phyloP scores from a whole-genome alignment of 2,329 filamentous ascomycete genomes.

The Paradendryphiella salina region DNA sequence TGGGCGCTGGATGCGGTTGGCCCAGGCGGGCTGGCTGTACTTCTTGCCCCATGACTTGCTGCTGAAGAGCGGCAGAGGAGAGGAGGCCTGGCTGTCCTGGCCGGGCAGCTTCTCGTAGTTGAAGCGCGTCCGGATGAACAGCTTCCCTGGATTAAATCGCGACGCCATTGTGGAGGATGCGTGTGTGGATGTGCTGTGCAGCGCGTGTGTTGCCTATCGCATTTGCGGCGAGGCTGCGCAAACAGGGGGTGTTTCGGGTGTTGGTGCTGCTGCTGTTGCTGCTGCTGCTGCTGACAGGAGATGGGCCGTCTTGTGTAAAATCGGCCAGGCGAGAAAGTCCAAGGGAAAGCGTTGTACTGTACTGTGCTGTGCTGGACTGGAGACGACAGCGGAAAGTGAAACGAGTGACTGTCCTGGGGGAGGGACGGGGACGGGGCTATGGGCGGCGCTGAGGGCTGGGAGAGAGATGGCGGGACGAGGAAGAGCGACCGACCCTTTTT shows the following conservation, averaged over 20 bases:
- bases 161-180: conserved; percentile 35
- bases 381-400: conserved; percentile 27
- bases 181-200: conserved; percentile 17
- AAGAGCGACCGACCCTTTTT: conserved; percentile 21
- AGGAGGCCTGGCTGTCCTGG: conserved; percentile 48
- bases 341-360: conserved; percentile 4
- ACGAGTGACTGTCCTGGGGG: conserved; percentile 36
- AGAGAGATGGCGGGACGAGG: conserved; percentile 19
- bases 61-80: conserved; percentile 47
- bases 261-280: not conserved
- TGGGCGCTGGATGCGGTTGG: conserved; percentile 47
- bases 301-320: conserved; percentile 7
- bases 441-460: conserved; percentile 17
- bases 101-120: conserved; percentile 53
- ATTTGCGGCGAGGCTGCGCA: conserved; percentile 33
- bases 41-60: conserved; percentile 44
- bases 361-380: not conserved
- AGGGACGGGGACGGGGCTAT: conserved; percentile 16
- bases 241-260: not conserved
- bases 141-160: conserved; percentile 52
- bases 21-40: conserved; percentile 43
- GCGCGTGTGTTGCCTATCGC: conserved; percentile 33
- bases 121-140: conserved; percentile 51
- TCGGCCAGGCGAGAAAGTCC: conserved; percentile 19
- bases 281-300: not conserved